A percentile compares a stretch with the other conserved stretches of the same genome.
phyloP scores from a whole-genome alignment of 176 grass and related monocot genomes.

The Dactylis glomerata region DNA sequence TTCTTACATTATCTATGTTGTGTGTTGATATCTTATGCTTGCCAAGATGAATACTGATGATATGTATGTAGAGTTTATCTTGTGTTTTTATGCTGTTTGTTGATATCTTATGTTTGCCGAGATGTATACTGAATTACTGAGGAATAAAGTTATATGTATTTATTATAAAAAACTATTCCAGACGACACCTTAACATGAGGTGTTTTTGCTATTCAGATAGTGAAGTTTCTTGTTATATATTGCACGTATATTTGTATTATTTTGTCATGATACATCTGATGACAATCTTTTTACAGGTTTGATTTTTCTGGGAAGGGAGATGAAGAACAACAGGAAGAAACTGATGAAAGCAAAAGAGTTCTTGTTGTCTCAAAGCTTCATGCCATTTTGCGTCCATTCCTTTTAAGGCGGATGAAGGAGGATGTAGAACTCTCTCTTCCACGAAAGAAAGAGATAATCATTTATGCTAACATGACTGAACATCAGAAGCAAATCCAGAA shows the following conservation, averaged over 20 bases:
- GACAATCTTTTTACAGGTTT: slow-evolving; percentile 60
- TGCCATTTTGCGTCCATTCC: slow-evolving; percentile 90
- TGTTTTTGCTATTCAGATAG: not conserved
- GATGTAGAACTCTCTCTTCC: slow-evolving; percentile 93
- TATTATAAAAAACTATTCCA: not conserved
- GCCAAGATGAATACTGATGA: not conserved
- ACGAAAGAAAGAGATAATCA: slow-evolving; percentile 92
- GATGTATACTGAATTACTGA: not conserved
- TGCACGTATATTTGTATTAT: slow-evolving; percentile 7
- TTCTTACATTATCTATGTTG: not conserved
- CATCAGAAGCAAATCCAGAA: slow-evolving; percentile 86
- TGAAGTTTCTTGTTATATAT: not conserved
- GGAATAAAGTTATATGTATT: not conserved
- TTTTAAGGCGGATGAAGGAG: slow-evolving; percentile 92
- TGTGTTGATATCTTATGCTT: not conserved
- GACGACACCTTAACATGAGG: not conserved
- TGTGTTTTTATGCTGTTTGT: not conserved
- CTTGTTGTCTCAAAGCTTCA: slow-evolving; percentile 87
- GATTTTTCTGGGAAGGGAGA: slow-evolving; percentile 62
- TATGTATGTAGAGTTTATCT: not conserved
- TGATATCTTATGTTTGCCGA: not conserved
- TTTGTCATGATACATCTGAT: not conserved
- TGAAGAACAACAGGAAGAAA: slow-evolving; percentile 65
- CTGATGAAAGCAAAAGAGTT: slow-evolving; percentile 76
- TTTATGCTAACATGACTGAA: slow-evolving; percentile 94